A percentile compares a stretch with the other conserved stretches of the same genome.
Conservation (phyloP, 169 alveolate species). For the Eimeria necatrix region DNA sequence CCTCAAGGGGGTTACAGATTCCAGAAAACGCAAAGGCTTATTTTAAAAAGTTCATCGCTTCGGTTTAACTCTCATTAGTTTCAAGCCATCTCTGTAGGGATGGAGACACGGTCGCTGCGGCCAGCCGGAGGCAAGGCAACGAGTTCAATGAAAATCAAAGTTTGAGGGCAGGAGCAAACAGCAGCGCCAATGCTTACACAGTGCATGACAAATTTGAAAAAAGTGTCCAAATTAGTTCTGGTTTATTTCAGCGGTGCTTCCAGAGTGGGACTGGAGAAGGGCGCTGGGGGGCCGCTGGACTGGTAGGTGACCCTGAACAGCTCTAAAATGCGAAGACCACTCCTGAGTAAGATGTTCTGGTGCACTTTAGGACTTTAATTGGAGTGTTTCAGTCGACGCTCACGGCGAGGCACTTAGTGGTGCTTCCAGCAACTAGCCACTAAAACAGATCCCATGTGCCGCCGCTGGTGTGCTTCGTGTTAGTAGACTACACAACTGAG, state of each 20-base stretch:
- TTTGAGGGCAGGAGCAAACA: not conserved
- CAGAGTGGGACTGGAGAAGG: slow-evolving; percentile 7
- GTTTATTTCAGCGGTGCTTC: not conserved
- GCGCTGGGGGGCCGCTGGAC: slow-evolving; percentile 72
- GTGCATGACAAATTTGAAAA: no score
- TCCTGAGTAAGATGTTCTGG: not conserved
- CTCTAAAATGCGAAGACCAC: not conserved
- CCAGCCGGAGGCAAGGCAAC: not conserved
- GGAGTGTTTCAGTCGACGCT: not conserved
- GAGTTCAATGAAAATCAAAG: not conserved
- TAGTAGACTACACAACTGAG: no score
- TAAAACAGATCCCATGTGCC: not conserved
- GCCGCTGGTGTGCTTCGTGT: slow-evolving; percentile 10
- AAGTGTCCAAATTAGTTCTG: no score
- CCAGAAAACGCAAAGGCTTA: no score
- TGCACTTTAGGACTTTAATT: slow-evolving; percentile 19
- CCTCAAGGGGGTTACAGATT: not conserved
- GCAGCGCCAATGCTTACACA: no score
- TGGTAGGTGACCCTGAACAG: slow-evolving; percentile 55
- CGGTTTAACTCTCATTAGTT: not conserved
- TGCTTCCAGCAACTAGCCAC: not conserved
- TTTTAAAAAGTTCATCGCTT: no score
- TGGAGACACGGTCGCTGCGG: slow-evolving; percentile 5
- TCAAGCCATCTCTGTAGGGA: not conserved
- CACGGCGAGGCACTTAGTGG: not conserved